A percentile compares a stretch with the other conserved stretches of the same genome.
phyloP scores from a whole-genome alignment of 164 flowering plant species.

The Vitis vinifera region DNA sequence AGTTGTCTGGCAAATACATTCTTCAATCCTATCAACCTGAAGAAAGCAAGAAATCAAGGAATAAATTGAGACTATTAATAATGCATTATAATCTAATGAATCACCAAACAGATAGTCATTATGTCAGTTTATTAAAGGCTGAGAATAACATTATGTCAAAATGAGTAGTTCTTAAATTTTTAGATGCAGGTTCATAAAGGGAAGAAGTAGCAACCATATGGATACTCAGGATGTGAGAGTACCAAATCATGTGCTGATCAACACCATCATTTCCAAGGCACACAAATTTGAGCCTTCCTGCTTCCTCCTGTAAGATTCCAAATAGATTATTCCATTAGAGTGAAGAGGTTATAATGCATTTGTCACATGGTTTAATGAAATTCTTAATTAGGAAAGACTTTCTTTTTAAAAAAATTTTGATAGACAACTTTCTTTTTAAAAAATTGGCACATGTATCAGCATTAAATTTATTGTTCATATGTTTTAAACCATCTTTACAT shows the following conservation, averaged over 20 bases:
- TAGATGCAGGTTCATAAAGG: no score
- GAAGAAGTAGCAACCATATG: not conserved
- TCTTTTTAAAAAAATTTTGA: no score
- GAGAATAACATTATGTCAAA: not conserved
- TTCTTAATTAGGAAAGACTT: no score
- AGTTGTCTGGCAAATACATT: conserved; percentile 96
- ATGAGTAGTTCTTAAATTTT: no score
- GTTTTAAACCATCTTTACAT: no score
- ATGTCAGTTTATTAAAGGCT: not conserved
- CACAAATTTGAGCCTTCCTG: conserved; percentile 80
- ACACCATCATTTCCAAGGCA: conserved; percentile 78
- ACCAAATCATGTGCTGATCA: conserved; percentile 99
- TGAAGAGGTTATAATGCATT: not conserved
- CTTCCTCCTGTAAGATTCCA: conserved; percentile 63
- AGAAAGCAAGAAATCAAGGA: conserved; percentile 15
- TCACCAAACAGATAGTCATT: not conserved
- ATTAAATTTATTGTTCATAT: no score
- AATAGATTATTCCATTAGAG: not conserved
- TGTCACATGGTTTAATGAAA: no score
- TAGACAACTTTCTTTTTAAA: no score
- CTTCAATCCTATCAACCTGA: conserved; percentile 97
- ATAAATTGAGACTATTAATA: not conserved
- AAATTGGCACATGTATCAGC: no score
- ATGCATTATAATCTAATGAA: no score
- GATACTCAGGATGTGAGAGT: conserved; percentile 21